phyloP scores from a whole-genome alignment of 495 filamentous ascomycete species.

The Trichoderma orchidacearum region DNA sequence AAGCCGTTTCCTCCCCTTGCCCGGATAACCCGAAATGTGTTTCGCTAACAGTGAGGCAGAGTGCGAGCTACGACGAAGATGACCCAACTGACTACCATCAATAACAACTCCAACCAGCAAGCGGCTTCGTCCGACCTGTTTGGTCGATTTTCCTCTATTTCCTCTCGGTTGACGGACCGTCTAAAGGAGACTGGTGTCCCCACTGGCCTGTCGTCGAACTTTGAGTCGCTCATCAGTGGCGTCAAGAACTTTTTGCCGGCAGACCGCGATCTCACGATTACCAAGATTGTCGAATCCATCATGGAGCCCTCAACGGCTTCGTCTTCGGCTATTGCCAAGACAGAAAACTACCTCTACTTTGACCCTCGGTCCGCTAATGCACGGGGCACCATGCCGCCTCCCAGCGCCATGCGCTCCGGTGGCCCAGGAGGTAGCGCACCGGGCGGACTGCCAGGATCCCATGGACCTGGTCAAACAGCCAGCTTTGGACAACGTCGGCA shows the following conservation, averaged over 20 bases:
- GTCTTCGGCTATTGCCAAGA: conserved; percentile 87
- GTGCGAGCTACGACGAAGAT: conserved; percentile 93
- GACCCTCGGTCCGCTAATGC: conserved; percentile 90
- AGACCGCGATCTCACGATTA: conserved; percentile 90
- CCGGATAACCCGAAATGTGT: not conserved
- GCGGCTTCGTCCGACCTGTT: conserved; percentile 59
- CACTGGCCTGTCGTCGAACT: conserved; percentile 61
- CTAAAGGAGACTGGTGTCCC: conserved; percentile 74
- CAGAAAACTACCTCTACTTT: conserved; percentile 97
- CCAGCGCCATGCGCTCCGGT: conserved; percentile 37
- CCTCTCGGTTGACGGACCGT: conserved; percentile 79
- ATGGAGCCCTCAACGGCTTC: conserved; percentile 92
- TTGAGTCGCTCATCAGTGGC: conserved; percentile 90
- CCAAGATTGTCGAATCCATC: conserved; percentile 94
- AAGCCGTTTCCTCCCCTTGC: conserved; percentile 14
- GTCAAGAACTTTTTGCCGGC: conserved; percentile 97
- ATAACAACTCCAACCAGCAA: conserved; percentile 48
- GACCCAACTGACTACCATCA: conserved; percentile 88
- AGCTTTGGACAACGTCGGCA: conserved; percentile 90
- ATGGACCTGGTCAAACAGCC: conserved; percentile 54
- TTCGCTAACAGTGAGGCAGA: conserved; percentile 32
- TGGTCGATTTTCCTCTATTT: conserved; percentile 77
- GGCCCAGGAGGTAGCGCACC: conserved; percentile 18
- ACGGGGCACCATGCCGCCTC: conserved; percentile 78
- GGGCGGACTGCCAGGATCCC: conserved; percentile 25